Evolutionary conservation across 441 rosid genomes (phyloP), one percentile per base, ranked within the genome.

Genomic region (Raphanus hybrid): DNA sequence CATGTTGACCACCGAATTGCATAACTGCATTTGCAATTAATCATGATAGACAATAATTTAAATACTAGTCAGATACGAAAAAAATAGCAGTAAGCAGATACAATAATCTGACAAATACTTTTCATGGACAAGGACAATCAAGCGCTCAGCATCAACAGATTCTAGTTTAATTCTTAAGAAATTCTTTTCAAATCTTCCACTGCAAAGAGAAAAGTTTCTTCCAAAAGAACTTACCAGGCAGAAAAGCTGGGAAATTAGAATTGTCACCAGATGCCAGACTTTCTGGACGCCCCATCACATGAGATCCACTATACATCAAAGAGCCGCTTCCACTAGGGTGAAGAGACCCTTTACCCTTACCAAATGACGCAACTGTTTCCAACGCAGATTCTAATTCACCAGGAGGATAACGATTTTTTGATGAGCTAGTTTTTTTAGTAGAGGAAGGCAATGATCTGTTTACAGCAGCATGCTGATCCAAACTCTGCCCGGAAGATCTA

Each of bases 1-100:
- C 95, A 84, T 92, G 99, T 92, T 96, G 99, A 41, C 92, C 93
- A 27, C 93, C 91, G 82, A 96, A 89, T 82, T 92, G 81, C 78
- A 78, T 78, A 68, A 73, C 81, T 78, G 78, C 70, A 73, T 15
- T 71, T 68, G 39, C 69, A 54, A 27, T 50, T 3, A 50, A 39
- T 60, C 18, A 73, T 12, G 48, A 67, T 3, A 35, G 15, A 61
- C 23, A 71, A 71, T 29, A 10, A 41, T 26, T 4, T 14, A 50
- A 6, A 61, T 50, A 69, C 39, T 61, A 32, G 26, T 37, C 66
- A 66, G 20, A 60, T 12, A 39, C 0, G 5, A 11, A 37, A 10
- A n/a, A 55, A 75, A 23, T 7, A 41, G 3, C 7, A 58, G 76
- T 20, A 35, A 34, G 54, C 72, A 77, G 32, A 20, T 48, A 27